Evolutionary conservation across 345 rosid species (phyloP).

Genomic region (Euphorbia peplus): DNA sequence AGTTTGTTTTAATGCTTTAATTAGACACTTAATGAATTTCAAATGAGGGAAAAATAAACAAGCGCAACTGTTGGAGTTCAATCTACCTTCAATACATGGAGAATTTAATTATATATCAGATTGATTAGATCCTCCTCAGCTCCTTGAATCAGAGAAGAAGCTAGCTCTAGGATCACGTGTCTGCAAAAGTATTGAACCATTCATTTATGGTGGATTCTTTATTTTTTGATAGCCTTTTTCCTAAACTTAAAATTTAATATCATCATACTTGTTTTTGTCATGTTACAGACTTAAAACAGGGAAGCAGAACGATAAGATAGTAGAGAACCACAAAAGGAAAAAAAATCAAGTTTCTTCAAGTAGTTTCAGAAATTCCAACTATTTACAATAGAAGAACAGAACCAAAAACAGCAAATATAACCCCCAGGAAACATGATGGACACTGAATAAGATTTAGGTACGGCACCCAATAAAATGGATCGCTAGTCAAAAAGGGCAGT

Average conservation of each 20-base stretch:
- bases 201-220: neutral
- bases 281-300: neutral
- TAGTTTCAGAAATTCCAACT: neutral
- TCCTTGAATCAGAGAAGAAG: constrained; percentile 69
- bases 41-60: neutral
- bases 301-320: neutral
- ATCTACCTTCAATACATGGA: constrained; percentile 56
- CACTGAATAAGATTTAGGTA: neutral
- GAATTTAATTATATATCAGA: constrained; percentile 57
- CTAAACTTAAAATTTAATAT: neutral
- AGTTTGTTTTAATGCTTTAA: neutral
- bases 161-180: constrained; percentile 49
- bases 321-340: neutral
- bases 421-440: neutral
- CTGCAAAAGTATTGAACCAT: constrained; percentile 14
- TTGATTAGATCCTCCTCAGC: constrained; percentile 66
- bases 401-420: neutral
- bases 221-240: neutral
- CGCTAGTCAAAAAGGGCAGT: neutral
- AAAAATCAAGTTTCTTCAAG: no score
- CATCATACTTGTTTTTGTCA: neutral
- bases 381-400: neutral
- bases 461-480: neutral
- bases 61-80: neutral
- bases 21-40: neutral